Conservation (phyloP, 495 filamentous ascomycete genomes). For the Niebla homalea region DNA sequence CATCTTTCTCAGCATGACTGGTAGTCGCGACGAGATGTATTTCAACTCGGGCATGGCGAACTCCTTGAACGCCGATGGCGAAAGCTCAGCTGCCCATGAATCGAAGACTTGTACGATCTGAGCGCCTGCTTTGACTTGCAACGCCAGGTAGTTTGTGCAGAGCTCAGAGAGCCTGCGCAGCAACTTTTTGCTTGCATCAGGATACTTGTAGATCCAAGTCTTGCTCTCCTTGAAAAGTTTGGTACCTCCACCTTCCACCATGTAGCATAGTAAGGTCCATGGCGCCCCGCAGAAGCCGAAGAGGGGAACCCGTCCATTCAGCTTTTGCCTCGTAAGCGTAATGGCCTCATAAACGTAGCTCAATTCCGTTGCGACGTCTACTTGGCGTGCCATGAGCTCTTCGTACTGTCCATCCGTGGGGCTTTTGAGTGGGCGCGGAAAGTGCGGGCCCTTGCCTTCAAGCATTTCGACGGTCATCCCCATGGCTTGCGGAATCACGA, state of each 20-base stretch:
- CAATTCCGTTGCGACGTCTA: constrained; percentile 72
- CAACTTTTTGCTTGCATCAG: constrained; percentile 61
- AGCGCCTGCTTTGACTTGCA: constrained; percentile 84
- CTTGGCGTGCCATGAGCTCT: constrained; percentile 57
- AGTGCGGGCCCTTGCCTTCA: constrained; percentile 88
- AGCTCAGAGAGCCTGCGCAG: constrained; percentile 83
- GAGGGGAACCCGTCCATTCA: constrained; percentile 75
- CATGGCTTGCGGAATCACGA: constrained; percentile 95
- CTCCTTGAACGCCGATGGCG: constrained; percentile 63
- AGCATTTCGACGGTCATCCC: constrained; percentile 96
- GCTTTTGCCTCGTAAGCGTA: constrained; percentile 74
- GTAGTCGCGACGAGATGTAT: constrained; percentile 68
- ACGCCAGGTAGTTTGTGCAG: constrained; percentile 85
- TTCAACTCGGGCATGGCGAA: constrained; percentile 79
- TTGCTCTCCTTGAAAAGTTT: constrained; percentile 86
- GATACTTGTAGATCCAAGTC: constrained; percentile 90
- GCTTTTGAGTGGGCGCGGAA: constrained; percentile 66
- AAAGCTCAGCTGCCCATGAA: constrained; percentile 92
- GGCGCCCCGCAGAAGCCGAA: constrained; percentile 97
- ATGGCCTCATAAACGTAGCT: constrained; percentile 95
- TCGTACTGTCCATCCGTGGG: constrained; percentile 72
- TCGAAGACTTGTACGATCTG: constrained; percentile 96
- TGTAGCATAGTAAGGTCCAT: constrained; percentile 94
- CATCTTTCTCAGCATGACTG: constrained; percentile 54
- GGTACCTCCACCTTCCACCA: constrained; percentile 93